These are phyloP conservation scores for Candida nemodendra DNA, from an alignment of 805 yeast genomes.

Conservation along the genomic window DNA sequence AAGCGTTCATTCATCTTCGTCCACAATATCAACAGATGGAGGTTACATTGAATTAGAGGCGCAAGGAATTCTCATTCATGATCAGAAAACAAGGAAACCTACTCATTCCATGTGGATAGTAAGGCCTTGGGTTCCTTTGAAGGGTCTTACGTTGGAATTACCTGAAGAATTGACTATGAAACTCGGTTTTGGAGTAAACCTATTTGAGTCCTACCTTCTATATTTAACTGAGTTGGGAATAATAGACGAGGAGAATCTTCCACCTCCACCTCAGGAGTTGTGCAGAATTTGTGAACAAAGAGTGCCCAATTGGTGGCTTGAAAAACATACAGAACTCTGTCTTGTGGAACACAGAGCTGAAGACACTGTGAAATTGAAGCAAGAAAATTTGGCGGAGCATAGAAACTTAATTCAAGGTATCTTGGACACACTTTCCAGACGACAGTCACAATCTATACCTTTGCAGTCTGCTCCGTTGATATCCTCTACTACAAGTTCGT, in stretches of 20 bases:
- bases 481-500: slow-evolving; percentile 19
- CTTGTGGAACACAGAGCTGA: slow-evolving; percentile 79
- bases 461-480: slow-evolving; percentile 18
- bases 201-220: slow-evolving; percentile 72
- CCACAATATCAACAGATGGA: slow-evolving; percentile 53
- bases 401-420: slow-evolving; percentile 47
- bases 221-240: slow-evolving; percentile 62
- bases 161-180: slow-evolving; percentile 69
- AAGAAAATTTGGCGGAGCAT: slow-evolving; percentile 77
- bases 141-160: slow-evolving; percentile 60
- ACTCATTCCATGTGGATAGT: slow-evolving; percentile 92
- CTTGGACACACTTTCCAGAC: slow-evolving; percentile 37
- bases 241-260: slow-evolving; percentile 61
- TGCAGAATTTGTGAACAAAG: slow-evolving; percentile 91
- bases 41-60: slow-evolving; percentile 79
- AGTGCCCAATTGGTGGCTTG: slow-evolving; percentile 97
- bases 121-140: slow-evolving; percentile 68
- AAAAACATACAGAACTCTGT: slow-evolving; percentile 85
- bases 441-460: slow-evolving; percentile 15
- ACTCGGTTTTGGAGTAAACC: slow-evolving; percentile 86
- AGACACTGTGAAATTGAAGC: slow-evolving; percentile 69
- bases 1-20: slow-evolving; percentile 28
- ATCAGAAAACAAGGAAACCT: slow-evolving; percentile 53
- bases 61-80: slow-evolving; percentile 84
- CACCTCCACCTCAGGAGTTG: slow-evolving; percentile 76